Evolutionary conservation across 2,329 filamentous ascomycete genomes (phyloP).

Genomic region (Trichophyton benhamiae): DNA sequence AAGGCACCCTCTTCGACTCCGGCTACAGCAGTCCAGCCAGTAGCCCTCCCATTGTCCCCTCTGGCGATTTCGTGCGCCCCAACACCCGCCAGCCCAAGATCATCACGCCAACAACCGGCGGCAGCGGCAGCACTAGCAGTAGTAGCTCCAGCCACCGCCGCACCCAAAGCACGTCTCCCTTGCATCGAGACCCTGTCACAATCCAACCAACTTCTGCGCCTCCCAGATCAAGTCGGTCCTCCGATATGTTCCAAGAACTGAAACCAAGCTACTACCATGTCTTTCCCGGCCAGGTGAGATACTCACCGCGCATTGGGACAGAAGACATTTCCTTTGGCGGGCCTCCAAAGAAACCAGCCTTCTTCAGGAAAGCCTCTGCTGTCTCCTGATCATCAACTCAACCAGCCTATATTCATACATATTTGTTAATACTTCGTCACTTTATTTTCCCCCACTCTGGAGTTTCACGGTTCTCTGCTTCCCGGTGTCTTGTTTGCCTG

Average conservation of each 20-base stretch:
- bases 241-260: conserved; percentile 1
- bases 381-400: background rate
- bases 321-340: background rate
- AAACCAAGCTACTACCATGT: conserved; percentile 1
- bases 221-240: background rate
- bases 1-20: conserved; percentile 25
- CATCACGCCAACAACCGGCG: conserved; percentile 18
- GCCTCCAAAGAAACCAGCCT: background rate
- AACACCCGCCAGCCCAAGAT: conserved; percentile 26
- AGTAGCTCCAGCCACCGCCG: conserved; percentile 23
- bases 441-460: background rate
- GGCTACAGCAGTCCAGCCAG: conserved; percentile 36
- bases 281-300: background rate
- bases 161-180: conserved; percentile 10
- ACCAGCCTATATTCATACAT: background rate
- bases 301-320: background rate
- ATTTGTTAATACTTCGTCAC: background rate
- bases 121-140: conserved; percentile 21
- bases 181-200: background rate
- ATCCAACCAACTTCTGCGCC: background rate
- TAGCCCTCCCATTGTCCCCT: conserved; percentile 27
- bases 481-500: background rate
- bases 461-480: background rate
- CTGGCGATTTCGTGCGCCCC: conserved; percentile 19
- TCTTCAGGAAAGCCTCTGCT: background rate